Base-by-base conservation (phyloP, 331 rosid species). In the Telfairia occidentalis region DNA sequence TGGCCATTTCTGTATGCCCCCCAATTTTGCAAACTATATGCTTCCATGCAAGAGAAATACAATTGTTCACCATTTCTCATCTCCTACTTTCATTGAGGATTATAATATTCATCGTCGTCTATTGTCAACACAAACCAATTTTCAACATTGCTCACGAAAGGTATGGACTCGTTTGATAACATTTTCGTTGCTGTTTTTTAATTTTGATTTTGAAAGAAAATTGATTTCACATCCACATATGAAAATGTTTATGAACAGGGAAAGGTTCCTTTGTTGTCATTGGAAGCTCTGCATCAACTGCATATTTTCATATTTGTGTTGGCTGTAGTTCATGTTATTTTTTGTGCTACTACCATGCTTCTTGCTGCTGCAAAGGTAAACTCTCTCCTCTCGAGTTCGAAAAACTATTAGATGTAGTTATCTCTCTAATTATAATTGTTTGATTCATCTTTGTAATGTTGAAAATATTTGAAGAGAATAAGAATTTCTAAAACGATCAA, bases 301-400 rank as follows among this genome's bases (percentile, higher is more conserved):
- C 97, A 90, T 85, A 90, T 91, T 40, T 94, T 94, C 85, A 90
- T 91, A 83, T 90, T 91, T 70, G 98, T 94, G 60, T 76, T 94
- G 81, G 97, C 96, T 5, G 76, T 91, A 24, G 96, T 91, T 30
- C 98, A 91, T 81, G 97, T 84, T 52, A 28, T 81, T 73, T 94
- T 90, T 79, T 91, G 96, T 70, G 97, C 77, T 82, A 76, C 86
- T 9, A 94, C 98, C 46, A 81, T 91, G 97, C 21, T 90, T 74
- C 96, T 94, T 46, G 97, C 90, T 63, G 79, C 89, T 54, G 84
- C 84, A 73, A 87, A 84, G 88, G 98, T 94, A 82, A 10, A 2
- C 28, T 63, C 45, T 64, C 18, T 34, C 45, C 13, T 8, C 45
- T 61, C 29, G 1, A 55, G 2, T 23, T 55, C 61, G 15, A 54